Evolutionary conservation across 2,329 filamentous ascomycete genomes (phyloP), one percentile per base, ranked within the genome.

Genomic region (Phoma sp.): DNA sequence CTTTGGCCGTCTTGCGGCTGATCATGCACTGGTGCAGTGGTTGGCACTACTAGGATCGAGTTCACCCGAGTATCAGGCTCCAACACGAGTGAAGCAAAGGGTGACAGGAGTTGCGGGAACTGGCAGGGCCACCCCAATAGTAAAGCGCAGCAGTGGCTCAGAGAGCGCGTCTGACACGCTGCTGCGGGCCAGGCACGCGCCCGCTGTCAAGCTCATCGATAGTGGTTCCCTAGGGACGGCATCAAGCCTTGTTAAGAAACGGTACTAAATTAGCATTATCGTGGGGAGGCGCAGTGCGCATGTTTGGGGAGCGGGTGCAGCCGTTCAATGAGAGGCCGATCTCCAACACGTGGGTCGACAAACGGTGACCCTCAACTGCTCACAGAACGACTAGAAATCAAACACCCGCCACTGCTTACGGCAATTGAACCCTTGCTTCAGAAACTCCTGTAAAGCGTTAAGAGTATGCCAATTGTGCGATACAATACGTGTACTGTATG

Each of bases 261-360:
- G 29, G 29, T 18, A 1, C 7, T 1, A 33, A 42, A 13, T 18
- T 18, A 18, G 14, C 37, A 7, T 38, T 25, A n/a, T 32, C 22
- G 44, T 14, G 25, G 36, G 24, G 37, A 25, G 33, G 35, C 22
- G 30, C 32, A 39, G 30, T 13, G 39, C 25, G 37, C 40, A 40
- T 41, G 27, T 37, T 18, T 7, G 23, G 14, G 50, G 29, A 37
- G 43, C 54, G 52, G 56, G 46, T 59, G 29, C 22, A 46, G 37
- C 35, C 32, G 47, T 36, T 37, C 62, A 69, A 67, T 68, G 67
- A 59, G 60, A 18, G 32, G 38, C 61, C 33, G 32, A 14, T 39
- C 32, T 50, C 38, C 46, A 56, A 49, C 65, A 69, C 67, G 67
- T 69, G 65, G 64, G 59, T 37, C 18, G 29, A 29, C 24, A 36